Evolutionary conservation across 257 asterid genomes (phyloP), one percentile per base, ranked within the genome.

Genomic region (Scutellaria galericulata): DNA sequence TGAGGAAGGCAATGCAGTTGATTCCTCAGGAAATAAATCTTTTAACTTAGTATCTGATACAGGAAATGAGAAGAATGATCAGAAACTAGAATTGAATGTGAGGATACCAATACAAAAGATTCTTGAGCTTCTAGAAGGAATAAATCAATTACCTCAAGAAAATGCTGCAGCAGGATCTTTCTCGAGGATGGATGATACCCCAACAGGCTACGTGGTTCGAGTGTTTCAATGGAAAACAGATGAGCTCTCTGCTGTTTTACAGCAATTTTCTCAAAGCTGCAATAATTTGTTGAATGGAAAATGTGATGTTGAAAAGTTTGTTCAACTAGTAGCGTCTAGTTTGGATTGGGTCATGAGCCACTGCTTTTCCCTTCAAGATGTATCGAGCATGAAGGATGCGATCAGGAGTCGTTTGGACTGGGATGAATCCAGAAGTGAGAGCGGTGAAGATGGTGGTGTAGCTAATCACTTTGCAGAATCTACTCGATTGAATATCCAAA

Each of bases 291-390:
- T 83, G 80, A 76, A 72, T 54, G 90, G 89, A 42, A 80, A 75
- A 57, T 86, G 82, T 35, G 86, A 70, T 75, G 53, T 86, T 27
- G 93, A 82, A 68, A 82, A 72, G 47, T 89, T 91, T 76, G 78
- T 82, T 57, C 85, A 78, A 55, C 77, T 69, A 47, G 82, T 91
- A 54, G 83, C 90, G 20, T 73, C 83, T 55, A 79, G 82, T 72
- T 74, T 91, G 82, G 96, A 88, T 64, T 91, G 97, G 97, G 79
- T 89, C 70, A 69, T 85, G 84, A 88, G 86, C 73, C 97, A 89
- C 66, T 91, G 96, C 78, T 91, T 87, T 75, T 85, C 95, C 46
- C 79, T 91, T 83, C 95, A 89, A 78, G 97, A 91, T 68, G 96
- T 87, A 71, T 85, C 96, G 18, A 91, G 89, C 85, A 91, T 87